A percentile compares a stretch with the other conserved stretches of the same genome.
phyloP scores from a whole-genome alignment of 805 yeast genomes.

The Alloascoidea hylecoeti region DNA sequence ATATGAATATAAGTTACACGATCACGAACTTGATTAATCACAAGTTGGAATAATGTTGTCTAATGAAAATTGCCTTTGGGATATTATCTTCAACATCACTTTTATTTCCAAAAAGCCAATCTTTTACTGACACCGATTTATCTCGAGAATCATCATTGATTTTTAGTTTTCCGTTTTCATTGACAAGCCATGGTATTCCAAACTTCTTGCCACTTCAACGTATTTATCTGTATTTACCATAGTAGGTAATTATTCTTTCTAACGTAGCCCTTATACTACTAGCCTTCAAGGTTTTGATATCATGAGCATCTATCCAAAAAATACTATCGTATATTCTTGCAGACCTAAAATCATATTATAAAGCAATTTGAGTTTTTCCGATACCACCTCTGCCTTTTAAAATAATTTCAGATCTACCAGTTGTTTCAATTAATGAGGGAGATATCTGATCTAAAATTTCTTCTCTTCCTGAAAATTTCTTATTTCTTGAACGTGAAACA shows the following conservation, averaged over 20 bases:
- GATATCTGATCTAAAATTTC: no score
- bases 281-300: not conserved
- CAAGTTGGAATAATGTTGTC: not conserved
- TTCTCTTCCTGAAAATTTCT: not conserved
- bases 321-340: not conserved
- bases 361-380: slow-evolving; percentile 1
- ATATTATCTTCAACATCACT: not conserved
- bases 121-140: no score
- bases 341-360: not conserved
- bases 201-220: not conserved
- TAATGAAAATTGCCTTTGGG: not conserved
- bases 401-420: no score
- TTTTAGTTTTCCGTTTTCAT: no score
- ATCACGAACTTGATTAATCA: not conserved
- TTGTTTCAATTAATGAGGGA: no score
- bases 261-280: not conserved
- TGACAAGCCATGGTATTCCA: not conserved
- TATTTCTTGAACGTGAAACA: not conserved
- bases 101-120: no score
- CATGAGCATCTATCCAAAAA: not conserved
- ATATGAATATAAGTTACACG: not conserved
- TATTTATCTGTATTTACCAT: not conserved
- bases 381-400: not conserved
- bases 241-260: not conserved
- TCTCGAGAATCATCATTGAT: no score